These are phyloP conservation scores for Xylariaceae sp. DNA, from an alignment of 2,329 filamentous ascomycete species.

Conservation along the genomic window DNA sequence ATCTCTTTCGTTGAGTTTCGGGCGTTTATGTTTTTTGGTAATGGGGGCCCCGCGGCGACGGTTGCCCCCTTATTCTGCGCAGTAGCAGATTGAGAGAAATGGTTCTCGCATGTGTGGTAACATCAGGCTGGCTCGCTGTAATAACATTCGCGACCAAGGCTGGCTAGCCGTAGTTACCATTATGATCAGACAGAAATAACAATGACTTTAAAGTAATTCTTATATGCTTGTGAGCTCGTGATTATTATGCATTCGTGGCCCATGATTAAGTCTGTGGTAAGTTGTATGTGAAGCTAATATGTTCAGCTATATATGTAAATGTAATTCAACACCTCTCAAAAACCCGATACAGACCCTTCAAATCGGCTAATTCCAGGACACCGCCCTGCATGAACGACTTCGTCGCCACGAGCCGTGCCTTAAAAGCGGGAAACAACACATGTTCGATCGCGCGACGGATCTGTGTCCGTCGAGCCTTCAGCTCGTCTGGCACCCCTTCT, in stretches of 20 bases:
- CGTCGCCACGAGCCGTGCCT: slow-evolving; percentile 76
- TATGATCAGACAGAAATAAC: not conserved
- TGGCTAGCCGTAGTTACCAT: no score
- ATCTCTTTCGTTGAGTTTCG: no score
- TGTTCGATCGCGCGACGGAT: slow-evolving; percentile 76
- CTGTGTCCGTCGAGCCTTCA: slow-evolving; percentile 59
- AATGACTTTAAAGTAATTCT: not conserved
- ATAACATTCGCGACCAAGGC: no score
- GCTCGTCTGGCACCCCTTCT: slow-evolving; percentile 42
- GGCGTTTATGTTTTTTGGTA: no score
- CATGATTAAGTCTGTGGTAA: no score
- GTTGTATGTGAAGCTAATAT: not conserved
- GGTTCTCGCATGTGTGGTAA: no score
- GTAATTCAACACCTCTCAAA: slow-evolving; percentile 90
- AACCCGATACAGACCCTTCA: slow-evolving; percentile 88
- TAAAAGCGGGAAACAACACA: slow-evolving; percentile 84
- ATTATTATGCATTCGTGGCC: no score
- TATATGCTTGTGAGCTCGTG: no score
- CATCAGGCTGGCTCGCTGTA: no score
- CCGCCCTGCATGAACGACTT: slow-evolving; percentile 65
- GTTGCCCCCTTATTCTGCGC: no score
- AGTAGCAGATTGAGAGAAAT: no score
- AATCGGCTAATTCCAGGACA: slow-evolving; percentile 80
- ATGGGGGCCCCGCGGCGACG: no score
- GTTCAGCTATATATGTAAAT: not conserved